phyloP scores from a whole-genome alignment of 352 stramenopile species.

The Blastocystis hominis region DNA sequence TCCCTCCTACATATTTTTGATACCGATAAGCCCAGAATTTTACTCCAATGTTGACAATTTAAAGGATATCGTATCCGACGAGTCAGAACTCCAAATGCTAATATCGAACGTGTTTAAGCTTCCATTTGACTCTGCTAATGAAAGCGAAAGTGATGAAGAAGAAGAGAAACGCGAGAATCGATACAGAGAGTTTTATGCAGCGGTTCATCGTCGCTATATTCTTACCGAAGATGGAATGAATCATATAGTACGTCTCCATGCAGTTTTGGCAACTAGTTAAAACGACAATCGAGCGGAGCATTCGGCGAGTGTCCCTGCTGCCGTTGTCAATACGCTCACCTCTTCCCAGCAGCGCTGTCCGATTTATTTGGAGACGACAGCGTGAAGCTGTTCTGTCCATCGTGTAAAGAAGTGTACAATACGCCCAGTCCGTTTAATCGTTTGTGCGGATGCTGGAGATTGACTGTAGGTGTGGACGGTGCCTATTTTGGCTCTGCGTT shows the following conservation, averaged over 20 bases:
- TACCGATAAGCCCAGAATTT: neutral
- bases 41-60: neutral
- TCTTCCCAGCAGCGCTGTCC: neutral
- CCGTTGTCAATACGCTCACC: neutral
- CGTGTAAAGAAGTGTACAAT: constrained; percentile 33
- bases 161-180: neutral
- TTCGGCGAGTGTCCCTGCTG: constrained; percentile 11
- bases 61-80: neutral
- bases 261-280: neutral
- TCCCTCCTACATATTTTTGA: neutral
- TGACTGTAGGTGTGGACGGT: constrained; percentile 10
- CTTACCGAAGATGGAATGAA: neutral
- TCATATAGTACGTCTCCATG: neutral
- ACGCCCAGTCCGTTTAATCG: neutral
- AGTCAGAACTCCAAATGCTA: neutral
- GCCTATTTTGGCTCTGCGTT: neutral
- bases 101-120: neutral
- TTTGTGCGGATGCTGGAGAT: neutral
- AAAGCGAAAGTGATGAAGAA: neutral
- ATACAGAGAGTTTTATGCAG: neutral
- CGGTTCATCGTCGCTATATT: constrained; percentile 4
- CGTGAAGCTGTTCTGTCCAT: constrained; percentile 41
- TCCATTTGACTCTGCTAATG: neutral
- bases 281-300: neutral
- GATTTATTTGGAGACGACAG: neutral